phyloP scores from a whole-genome alignment of 176 grass and related monocot species.

The Oryza australiensis region DNA sequence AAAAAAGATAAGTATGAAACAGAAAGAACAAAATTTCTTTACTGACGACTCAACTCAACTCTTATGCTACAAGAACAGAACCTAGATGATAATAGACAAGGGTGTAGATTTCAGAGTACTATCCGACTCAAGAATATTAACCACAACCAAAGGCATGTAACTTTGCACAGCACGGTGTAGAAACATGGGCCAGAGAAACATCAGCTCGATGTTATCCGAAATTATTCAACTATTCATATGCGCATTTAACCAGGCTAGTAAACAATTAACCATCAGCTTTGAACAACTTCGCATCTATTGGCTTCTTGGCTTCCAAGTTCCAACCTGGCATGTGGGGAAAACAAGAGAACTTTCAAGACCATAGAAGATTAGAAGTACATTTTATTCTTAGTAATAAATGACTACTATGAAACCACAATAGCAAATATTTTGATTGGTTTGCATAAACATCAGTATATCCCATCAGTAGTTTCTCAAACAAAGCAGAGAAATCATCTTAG shows the following conservation, averaged over 20 bases:
- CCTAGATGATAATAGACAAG: conserved; percentile 46
- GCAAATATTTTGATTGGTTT: no score
- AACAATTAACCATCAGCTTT: conserved; percentile 37
- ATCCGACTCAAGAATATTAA: conserved; percentile 42
- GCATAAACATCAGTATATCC: background rate
- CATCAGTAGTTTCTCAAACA: background rate
- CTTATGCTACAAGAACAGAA: conserved; percentile 51
- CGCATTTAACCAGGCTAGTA: conserved; percentile 40
- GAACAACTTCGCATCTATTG: conserved; percentile 29
- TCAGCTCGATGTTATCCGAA: conserved; percentile 54
- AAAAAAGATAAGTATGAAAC: conserved; percentile 36
- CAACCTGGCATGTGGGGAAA: conserved; percentile 15
- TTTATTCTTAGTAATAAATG: background rate
- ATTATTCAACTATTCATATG: conserved; percentile 31
- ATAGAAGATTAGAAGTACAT: background rate
- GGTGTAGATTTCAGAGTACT: conserved; percentile 6
- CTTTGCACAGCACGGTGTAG: conserved; percentile 45
- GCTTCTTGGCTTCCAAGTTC: conserved; percentile 32
- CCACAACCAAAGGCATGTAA: conserved; percentile 44
- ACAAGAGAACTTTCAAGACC: background rate
- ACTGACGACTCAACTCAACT: conserved; percentile 40
- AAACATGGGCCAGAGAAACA: conserved; percentile 27
- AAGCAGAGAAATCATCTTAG: background rate
- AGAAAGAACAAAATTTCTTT: conserved; percentile 51
- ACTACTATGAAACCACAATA: background rate